phyloP scores from a whole-genome alignment of 1,284 basidiomycete genomes.

The Gymnopus androsaceus region DNA sequence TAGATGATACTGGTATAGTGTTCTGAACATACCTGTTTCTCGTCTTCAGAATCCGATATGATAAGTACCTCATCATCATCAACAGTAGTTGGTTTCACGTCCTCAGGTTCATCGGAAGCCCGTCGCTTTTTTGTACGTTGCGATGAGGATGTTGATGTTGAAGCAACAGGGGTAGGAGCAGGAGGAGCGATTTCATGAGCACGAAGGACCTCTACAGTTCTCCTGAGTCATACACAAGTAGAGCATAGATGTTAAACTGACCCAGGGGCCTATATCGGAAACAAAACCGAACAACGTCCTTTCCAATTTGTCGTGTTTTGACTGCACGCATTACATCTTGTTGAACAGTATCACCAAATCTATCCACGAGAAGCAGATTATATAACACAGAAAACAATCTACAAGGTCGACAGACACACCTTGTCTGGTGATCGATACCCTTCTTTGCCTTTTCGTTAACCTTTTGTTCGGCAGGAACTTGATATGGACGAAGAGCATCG shows the following conservation, averaged over 20 bases:
- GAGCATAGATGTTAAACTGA: background rate
- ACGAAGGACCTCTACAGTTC: background rate
- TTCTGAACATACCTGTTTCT: background rate
- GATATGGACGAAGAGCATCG: background rate
- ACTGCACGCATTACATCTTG: background rate
- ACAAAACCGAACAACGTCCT: background rate
- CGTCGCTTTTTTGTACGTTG: background rate
- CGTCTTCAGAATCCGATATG: background rate
- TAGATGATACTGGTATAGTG: no score
- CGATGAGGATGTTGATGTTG: background rate
- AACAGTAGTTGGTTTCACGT: background rate
- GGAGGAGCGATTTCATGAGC: background rate
- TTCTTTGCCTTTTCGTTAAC: constrained; percentile 2
- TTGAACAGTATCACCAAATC: background rate
- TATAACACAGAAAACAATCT: background rate
- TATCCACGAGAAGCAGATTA: no score
- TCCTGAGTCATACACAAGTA: background rate
- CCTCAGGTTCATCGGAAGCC: background rate
- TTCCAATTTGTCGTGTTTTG: background rate
- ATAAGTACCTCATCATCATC: background rate
- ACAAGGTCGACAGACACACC: background rate
- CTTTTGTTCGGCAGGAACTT: background rate
- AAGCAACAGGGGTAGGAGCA: background rate
- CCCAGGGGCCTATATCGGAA: background rate
- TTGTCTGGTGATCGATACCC: background rate